Evolutionary conservation across 106 monocot species (phyloP).

Genomic region (Dioscorea zingiberensis): DNA sequence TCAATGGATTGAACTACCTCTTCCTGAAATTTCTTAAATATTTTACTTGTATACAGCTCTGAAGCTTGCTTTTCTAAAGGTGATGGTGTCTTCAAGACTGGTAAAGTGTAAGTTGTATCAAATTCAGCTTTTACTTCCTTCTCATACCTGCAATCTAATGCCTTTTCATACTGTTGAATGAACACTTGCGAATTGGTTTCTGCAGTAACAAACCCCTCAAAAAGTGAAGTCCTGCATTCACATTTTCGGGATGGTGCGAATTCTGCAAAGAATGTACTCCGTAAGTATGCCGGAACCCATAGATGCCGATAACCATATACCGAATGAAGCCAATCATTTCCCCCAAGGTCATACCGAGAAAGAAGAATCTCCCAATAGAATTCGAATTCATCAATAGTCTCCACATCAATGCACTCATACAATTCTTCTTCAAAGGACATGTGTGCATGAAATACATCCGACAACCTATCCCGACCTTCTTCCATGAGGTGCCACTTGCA

Average conservation of each 20-base stretch:
- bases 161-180: constrained; percentile 6
- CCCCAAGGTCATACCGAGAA: not conserved
- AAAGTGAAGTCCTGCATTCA: constrained; percentile 5
- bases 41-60: not conserved
- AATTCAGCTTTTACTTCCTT: constrained; percentile 5
- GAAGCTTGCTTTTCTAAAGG: constrained; percentile 1
- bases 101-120: not conserved
- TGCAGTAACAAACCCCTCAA: constrained; percentile 2
- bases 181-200: not conserved
- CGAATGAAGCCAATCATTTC: constrained; percentile 1
- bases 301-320: not conserved
- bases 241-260: not conserved
- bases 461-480: not conserved
- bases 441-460: not conserved
- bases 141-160: not conserved
- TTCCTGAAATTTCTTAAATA: constrained; percentile 7
- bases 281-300: constrained; percentile 7
- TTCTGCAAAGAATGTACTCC: constrained; percentile 1
- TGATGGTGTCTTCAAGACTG: not conserved
- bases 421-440: not conserved
- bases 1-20: not conserved
- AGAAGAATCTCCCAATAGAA: not conserved
- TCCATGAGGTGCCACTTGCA: constrained; percentile 6
- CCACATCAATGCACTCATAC: not conserved
- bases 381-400: constrained; percentile 9